These are phyloP conservation scores for Colletotrichum sublineola DNA, from an alignment of 2,329 filamentous ascomycete genomes.

Conservation along the genomic window DNA sequence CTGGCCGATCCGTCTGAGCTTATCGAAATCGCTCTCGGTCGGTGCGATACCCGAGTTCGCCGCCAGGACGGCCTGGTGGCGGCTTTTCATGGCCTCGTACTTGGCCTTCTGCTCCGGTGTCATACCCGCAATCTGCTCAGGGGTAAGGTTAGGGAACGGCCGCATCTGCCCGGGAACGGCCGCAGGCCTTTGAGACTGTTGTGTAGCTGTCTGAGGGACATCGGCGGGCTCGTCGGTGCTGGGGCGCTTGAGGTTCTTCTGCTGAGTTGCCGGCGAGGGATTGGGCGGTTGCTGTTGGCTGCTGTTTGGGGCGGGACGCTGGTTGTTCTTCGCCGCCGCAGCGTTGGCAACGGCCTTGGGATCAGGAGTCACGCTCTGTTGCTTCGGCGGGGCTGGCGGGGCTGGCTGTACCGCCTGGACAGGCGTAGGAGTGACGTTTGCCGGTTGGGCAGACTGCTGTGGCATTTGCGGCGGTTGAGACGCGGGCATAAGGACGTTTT, in stretches of 20 bases:
- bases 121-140: slow-evolving; percentile 58
- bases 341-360: slow-evolving; percentile 41
- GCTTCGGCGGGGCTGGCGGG: slow-evolving; percentile 26
- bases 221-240: slow-evolving; percentile 59
- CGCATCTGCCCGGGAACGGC: slow-evolving; percentile 20
- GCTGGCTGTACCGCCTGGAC: slow-evolving; percentile 24
- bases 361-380: slow-evolving; percentile 43
- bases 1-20: slow-evolving; percentile 53
- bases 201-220: slow-evolving; percentile 42
- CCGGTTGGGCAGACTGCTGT: slow-evolving; percentile 17
- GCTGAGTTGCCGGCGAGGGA: slow-evolving; percentile 54
- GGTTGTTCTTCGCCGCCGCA: slow-evolving; percentile 45
- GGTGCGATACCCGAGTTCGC: slow-evolving; percentile 16
- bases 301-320: slow-evolving; percentile 51
- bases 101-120: slow-evolving; percentile 60
- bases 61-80: slow-evolving; percentile 40
- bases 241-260: slow-evolving; percentile 65
- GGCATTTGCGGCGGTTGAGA: slow-evolving; percentile 31
- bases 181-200: slow-evolving; percentile 40
- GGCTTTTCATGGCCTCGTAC: slow-evolving; percentile 55
- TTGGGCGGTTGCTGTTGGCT: slow-evolving; percentile 52
- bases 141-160: slow-evolving; percentile 47
- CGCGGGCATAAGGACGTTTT: slow-evolving; percentile 16
- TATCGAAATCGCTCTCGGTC: slow-evolving; percentile 43
- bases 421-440: slow-evolving; percentile 25